Conservation (phyloP, 2,329 filamentous ascomycete genomes). For the Aureobasidium sp. region DNA sequence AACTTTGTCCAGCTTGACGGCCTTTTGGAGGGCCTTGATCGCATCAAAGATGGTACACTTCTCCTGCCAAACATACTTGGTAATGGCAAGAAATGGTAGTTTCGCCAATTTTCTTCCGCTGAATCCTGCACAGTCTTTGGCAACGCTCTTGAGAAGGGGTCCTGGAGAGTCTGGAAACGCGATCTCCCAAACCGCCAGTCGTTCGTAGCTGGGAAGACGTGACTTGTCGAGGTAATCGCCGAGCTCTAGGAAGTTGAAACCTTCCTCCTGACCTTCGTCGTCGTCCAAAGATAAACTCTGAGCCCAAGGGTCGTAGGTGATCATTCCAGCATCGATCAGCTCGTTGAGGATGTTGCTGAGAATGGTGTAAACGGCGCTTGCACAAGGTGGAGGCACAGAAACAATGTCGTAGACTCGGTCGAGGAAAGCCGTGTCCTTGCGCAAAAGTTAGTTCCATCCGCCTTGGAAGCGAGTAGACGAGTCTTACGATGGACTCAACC, state of each 20-base stretch:
- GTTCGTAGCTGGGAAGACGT: constrained; percentile 32
- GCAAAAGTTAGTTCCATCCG: background rate
- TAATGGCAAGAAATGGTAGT: constrained; percentile 46
- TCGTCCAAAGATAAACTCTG: background rate
- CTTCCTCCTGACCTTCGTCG: background rate
- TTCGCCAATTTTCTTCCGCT: constrained; percentile 48
- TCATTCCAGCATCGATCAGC: constrained; percentile 42
- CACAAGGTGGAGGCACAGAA: constrained; percentile 44
- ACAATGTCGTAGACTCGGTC: constrained; percentile 56
- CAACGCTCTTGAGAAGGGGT: constrained; percentile 35
- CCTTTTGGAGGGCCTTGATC: constrained; percentile 38
- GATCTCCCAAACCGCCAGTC: constrained; percentile 31
- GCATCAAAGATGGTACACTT: constrained; percentile 42
- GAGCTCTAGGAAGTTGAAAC: background rate
- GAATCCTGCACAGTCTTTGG: constrained; percentile 39
- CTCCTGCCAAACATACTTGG: constrained; percentile 41
- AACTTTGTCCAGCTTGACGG: background rate
- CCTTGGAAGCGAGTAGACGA: background rate
- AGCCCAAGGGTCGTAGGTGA: constrained; percentile 26
- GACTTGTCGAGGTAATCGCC: background rate
- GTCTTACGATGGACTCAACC: constrained; percentile 27
- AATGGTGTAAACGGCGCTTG: constrained; percentile 51
- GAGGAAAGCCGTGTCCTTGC: constrained; percentile 49
- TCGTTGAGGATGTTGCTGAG: constrained; percentile 54
- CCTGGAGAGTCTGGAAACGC: constrained; percentile 30